Conservation (phyloP, 495 filamentous ascomycete genomes). For the Neurospora sp. region DNA sequence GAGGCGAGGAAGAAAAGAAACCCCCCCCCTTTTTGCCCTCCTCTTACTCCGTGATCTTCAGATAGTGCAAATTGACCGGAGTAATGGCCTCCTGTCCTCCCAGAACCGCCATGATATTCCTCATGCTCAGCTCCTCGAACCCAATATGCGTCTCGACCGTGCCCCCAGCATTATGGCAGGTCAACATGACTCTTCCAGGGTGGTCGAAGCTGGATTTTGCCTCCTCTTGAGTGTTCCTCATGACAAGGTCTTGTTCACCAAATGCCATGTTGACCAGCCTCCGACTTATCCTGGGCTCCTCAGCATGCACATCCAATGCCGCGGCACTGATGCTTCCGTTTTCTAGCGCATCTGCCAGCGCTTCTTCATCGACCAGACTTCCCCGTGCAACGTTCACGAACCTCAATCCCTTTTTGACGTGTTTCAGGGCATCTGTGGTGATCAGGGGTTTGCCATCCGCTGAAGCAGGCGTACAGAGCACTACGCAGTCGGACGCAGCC, state of each 20-base stretch:
- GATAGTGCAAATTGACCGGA: constrained; percentile 51
- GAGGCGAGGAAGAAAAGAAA: background rate
- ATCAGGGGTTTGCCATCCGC: constrained; percentile 46
- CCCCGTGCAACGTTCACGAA: constrained; percentile 69
- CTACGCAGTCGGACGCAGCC: constrained; percentile 48
- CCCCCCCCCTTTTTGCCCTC: background rate
- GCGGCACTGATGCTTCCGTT: constrained; percentile 39
- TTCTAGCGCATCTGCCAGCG: constrained; percentile 54
- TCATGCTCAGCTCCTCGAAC: constrained; percentile 64
- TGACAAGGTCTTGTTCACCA: background rate
- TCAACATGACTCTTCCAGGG: constrained; percentile 44
- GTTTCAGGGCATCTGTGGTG: constrained; percentile 34
- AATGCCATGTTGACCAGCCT: constrained; percentile 37
- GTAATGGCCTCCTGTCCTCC: constrained; percentile 46
- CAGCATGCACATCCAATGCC: constrained; percentile 59
- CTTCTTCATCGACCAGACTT: constrained; percentile 58
- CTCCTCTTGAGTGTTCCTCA: background rate
- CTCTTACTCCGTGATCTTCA: constrained; percentile 14
- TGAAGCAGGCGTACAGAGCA: constrained; percentile 56
- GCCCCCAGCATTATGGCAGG: constrained; percentile 63
- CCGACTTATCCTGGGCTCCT: constrained; percentile 43
- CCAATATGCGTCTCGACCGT: constrained; percentile 61
- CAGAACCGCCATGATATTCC: constrained; percentile 57
- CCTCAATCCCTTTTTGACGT: constrained; percentile 46
- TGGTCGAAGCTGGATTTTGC: constrained; percentile 7